Conservation (phyloP, 208 protist genomes). For the Novymonas esmeraldas region DNA sequence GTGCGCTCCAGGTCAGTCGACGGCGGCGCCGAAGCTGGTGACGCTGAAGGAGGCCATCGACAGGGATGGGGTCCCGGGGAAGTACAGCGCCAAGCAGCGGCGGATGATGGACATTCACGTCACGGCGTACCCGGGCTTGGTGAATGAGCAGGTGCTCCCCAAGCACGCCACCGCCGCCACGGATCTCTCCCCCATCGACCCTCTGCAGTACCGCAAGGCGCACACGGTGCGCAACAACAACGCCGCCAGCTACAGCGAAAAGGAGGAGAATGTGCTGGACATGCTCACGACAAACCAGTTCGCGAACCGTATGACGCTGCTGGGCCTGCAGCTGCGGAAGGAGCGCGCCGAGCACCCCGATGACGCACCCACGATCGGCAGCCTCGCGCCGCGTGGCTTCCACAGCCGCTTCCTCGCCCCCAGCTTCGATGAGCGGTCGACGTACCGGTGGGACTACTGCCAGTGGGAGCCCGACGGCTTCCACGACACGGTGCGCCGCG, state of each 20-base stretch:
- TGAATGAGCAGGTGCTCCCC: constrained; percentile 66
- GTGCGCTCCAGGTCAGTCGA: neutral
- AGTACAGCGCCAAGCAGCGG: constrained; percentile 37
- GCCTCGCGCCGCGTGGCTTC: constrained; percentile 20
- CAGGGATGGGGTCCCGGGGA: constrained; percentile 24
- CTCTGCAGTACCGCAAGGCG: constrained; percentile 46
- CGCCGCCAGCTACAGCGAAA: constrained; percentile 26
- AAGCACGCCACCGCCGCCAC: constrained; percentile 26
- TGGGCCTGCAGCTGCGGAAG: constrained; percentile 48
- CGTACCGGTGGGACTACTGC: constrained; percentile 85
- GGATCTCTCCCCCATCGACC: constrained; percentile 54
- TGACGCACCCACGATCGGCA: constrained; percentile 1
- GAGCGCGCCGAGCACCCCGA: constrained; percentile 24
- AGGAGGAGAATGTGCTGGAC: constrained; percentile 27
- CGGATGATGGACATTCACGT: constrained; percentile 74
- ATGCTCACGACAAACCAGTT: constrained; percentile 70
- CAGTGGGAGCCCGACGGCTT: constrained; percentile 28
- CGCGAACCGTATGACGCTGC: constrained; percentile 38
- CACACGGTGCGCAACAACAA: constrained; percentile 51
- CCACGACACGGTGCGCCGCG: constrained; percentile 23
- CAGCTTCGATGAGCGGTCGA: constrained; percentile 66
- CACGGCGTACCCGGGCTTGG: constrained; percentile 63
- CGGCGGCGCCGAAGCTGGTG: constrained; percentile 7
- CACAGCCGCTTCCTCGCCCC: constrained; percentile 33
- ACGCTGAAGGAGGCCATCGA: constrained; percentile 35